These are phyloP conservation scores for Microglena sp. DNA, from an alignment of 139 green algal genomes.

Conservation along the genomic window DNA sequence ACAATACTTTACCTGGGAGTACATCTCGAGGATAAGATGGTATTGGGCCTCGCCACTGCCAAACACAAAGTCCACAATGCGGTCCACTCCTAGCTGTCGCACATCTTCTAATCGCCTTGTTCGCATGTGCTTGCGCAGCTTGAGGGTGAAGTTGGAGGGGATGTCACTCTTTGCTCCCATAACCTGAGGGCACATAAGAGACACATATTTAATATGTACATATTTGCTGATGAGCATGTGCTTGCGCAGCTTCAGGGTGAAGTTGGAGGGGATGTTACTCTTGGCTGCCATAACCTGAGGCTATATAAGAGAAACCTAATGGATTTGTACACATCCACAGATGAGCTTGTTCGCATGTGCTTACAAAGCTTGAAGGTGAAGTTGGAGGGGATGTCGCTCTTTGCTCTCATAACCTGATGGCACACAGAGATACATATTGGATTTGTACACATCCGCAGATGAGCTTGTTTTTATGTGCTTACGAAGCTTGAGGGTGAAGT, in stretches of 20 bases:
- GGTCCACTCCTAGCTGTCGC: slow-evolving; percentile 86
- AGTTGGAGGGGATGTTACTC: slow-evolving; percentile 75
- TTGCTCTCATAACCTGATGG: slow-evolving; percentile 48
- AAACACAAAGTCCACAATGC: slow-evolving; percentile 91
- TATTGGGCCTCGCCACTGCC: slow-evolving; percentile 62
- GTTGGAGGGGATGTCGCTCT: slow-evolving; percentile 74
- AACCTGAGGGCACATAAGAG: slow-evolving; percentile 22
- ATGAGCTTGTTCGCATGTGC: slow-evolving; percentile 89
- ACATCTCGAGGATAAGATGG: slow-evolving; percentile 95
- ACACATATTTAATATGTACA: neutral
- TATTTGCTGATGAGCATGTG: slow-evolving; percentile 91
- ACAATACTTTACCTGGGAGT: slow-evolving; percentile 52
- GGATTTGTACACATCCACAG: too few relatives aligned
- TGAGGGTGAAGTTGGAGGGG: slow-evolving; percentile 88
- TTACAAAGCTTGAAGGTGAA: slow-evolving; percentile 96
- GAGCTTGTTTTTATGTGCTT: too few relatives aligned
- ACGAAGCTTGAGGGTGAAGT: slow-evolving; percentile 93
- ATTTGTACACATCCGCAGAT: too few relatives aligned
- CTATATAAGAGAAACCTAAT: too few relatives aligned
- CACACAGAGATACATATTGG: too few relatives aligned
- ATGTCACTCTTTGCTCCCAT: slow-evolving; percentile 60
- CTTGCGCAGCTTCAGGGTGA: slow-evolving; percentile 94
- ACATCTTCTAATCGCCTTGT: slow-evolving; percentile 76
- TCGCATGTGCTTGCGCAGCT: slow-evolving; percentile 94
- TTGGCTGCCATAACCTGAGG: slow-evolving; percentile 53